These are phyloP conservation scores for Daldinia grandis DNA, from an alignment of 495 filamentous ascomycete genomes.

Conservation along the genomic window DNA sequence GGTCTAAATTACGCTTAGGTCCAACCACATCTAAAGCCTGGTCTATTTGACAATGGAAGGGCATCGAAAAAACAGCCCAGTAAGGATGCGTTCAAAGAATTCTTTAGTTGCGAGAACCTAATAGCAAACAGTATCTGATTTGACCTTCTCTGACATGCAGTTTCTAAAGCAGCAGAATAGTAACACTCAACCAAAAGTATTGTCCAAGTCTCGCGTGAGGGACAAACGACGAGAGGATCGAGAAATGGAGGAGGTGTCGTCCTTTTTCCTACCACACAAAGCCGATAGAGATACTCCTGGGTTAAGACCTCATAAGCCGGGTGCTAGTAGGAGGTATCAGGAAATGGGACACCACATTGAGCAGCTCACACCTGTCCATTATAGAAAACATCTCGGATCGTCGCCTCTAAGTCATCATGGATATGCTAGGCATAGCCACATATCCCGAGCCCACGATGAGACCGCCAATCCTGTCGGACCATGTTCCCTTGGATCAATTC, in stretches of 20 bases:
- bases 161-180: conserved; percentile 58
- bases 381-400: background rate
- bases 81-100: conserved; percentile 47
- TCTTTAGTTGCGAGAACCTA: conserved; percentile 2
- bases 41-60: conserved; percentile 77
- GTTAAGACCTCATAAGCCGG: background rate
- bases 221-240: conserved; percentile 44
- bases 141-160: conserved; percentile 72
- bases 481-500: background rate
- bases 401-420: background rate
- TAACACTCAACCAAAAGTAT: conserved; percentile 20
- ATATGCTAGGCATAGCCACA: background rate
- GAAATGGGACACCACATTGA: background rate
- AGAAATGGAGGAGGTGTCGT: conserved; percentile 51
- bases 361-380: background rate
- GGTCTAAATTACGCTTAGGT: conserved; percentile 59
- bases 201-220: conserved; percentile 33
- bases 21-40: conserved; percentile 60
- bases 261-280: conserved; percentile 49
- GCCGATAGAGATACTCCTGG: conserved; percentile 2
- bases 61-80: conserved; percentile 64
- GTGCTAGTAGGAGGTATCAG: background rate
- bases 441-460: background rate
- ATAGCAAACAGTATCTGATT: conserved; percentile 63
- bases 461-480: background rate